Base-by-base conservation (phyloP, 352 stramenopile genomes). In the Globisporangium yorkense region DNA sequence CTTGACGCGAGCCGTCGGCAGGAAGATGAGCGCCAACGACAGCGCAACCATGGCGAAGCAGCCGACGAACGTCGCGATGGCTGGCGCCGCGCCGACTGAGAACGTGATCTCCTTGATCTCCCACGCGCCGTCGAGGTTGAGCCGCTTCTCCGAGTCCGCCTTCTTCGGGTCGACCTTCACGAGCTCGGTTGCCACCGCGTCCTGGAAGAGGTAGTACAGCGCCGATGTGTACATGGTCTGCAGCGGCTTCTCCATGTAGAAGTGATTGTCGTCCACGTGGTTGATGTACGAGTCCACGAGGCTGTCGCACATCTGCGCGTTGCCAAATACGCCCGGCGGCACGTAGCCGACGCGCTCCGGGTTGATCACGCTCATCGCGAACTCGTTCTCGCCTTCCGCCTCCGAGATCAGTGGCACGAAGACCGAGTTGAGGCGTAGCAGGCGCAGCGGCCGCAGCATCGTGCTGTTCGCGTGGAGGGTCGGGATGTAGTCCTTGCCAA, bases 11-110 rank as follows among this genome's bases (percentile, higher is more conserved):
- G 68, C 48, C 15, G 75, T 84, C 1, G 79, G 79, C 15, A 81
- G 44, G 35, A 71, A 66, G 57, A 89, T 72, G 40, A 89, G 74
- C 33, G 68, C 81, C 16, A 78, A n/a, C 59, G 75, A 74, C 21
- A 89, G 61, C 47, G 83, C 24, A 12, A 79, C 63, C 64, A 89
- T 84, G 33, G 65, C 70, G 51, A 72, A 68, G 49, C 74, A 89
- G 9, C 74, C 78, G 7, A 58, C 53, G 27, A 85, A 70, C 3
- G 78, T 87, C 39, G 80, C 66, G 50, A 74, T 52, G 0, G 73
- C 74, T 2, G 71, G 79, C n/a, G 63, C 63, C 54, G 54, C 62
- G 40, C 74, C 66, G 4, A 87, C 66, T 5, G 76, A 72, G 33
- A 89, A 70, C 57, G 66, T 56, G 44, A 89, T 77, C 21, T 77